Evolutionary conservation across 2,329 filamentous ascomycete genomes (phyloP).

Genomic region (Gremmenia infestans): DNA sequence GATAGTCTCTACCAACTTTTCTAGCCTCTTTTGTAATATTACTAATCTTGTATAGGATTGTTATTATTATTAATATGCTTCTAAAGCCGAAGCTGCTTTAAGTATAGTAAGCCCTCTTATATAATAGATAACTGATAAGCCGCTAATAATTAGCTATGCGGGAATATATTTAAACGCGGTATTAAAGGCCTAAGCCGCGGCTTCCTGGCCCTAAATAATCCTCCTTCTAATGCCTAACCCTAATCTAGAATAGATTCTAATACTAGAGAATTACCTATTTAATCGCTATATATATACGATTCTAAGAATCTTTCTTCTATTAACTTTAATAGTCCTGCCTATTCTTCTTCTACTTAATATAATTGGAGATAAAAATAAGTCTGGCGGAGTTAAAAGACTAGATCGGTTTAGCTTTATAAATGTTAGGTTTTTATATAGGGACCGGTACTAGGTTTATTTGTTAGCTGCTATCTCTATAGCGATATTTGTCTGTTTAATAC

Average conservation of each 20-base stretch:
- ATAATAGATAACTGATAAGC: constrained; percentile 1
- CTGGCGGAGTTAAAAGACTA: constrained; percentile 54
- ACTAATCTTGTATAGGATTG: constrained; percentile 1
- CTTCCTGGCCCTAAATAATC: constrained; percentile 1
- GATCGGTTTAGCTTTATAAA: constrained; percentile 84
- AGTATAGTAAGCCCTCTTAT: constrained; percentile 7
- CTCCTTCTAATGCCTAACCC: constrained; percentile 7
- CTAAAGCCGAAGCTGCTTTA: constrained; percentile 1
- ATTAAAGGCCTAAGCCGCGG: constrained; percentile 1
- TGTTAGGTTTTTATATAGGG: constrained; percentile 55
- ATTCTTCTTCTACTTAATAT: constrained; percentile 80
- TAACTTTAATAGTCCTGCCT: constrained; percentile 69
- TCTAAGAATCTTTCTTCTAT: constrained; percentile 81
- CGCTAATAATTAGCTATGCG: neutral
- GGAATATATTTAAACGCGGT: neutral
- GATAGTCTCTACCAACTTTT: constrained; percentile 6
- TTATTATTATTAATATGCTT: constrained; percentile 1
- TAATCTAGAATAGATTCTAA: constrained; percentile 3
- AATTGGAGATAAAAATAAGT: constrained; percentile 58
- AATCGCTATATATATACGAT: constrained; percentile 78
- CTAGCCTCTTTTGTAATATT: constrained; percentile 6
- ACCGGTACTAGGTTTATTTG: constrained; percentile 75
- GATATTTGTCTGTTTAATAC: constrained; percentile 71
- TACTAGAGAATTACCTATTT: constrained; percentile 84
- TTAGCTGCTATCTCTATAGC: constrained; percentile 71